A percentile compares a stretch with the other conserved stretches of the same genome.
phyloP scores from a whole-genome alignment of 2,329 filamentous ascomycete species.

The Xylaria sp. region DNA sequence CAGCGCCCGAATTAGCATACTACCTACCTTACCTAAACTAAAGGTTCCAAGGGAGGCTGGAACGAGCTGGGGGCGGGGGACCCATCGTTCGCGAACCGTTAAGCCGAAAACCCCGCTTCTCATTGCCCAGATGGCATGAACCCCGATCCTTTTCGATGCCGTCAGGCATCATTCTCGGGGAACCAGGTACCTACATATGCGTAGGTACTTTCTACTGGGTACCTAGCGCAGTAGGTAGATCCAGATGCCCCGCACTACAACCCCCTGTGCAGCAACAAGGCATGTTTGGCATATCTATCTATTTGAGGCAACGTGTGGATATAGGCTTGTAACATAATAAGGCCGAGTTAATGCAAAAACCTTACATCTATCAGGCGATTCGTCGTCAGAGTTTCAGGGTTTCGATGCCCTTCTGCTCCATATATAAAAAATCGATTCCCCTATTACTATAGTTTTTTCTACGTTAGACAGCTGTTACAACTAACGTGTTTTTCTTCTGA shows the following conservation, averaged over 20 bases:
- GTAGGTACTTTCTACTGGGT: not conserved
- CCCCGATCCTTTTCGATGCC: not conserved
- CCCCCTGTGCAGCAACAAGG: not conserved
- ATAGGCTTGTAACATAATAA: not conserved
- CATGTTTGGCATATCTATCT: not conserved
- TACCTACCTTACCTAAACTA: not conserved
- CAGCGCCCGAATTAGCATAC: constrained; percentile 7
- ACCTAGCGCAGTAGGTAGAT: not conserved
- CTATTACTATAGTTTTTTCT: not conserved
- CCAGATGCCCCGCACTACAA: constrained; percentile 1
- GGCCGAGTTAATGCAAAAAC: not conserved
- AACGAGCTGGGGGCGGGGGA: not conserved
- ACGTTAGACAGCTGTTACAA: not conserved
- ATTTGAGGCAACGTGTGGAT: not conserved
- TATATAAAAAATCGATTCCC: not conserved
- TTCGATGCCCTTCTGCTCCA: not conserved
- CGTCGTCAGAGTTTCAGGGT: not conserved
- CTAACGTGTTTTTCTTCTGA: not conserved
- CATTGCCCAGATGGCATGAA: not conserved
- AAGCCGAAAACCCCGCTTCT: constrained; percentile 7
- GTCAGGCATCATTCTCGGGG: not conserved
- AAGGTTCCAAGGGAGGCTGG: constrained; percentile 2
- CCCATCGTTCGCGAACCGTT: constrained; percentile 9
- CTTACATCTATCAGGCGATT: not conserved
- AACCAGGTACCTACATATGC: not conserved